Base-by-base conservation (phyloP, 2,329 filamentous ascomycete genomes). In the Leptographium procerum region DNA sequence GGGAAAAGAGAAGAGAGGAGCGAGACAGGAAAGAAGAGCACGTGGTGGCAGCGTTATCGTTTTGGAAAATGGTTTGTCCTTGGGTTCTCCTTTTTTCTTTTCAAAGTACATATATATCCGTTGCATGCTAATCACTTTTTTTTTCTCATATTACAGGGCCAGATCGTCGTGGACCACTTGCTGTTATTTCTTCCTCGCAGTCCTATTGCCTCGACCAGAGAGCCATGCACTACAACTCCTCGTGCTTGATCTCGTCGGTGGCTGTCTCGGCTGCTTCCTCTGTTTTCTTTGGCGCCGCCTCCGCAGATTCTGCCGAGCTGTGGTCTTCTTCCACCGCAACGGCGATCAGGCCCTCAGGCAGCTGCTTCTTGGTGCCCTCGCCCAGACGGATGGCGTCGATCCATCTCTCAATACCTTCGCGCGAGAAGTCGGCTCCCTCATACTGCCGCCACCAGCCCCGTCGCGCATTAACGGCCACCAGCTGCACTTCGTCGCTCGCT, bases 341-440 rank as follows among this genome's bases (percentile, higher is more conserved):
- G 57, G 72, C 70, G 19, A 75, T 68, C 50, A 89, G 66, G 2
- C 77, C 80, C 60, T 81, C 79, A 0, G 88, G 88, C 48, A 94
- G 70, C 73, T 85, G 88, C 66, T 84, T 79, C 78, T 92, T 96
- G 60, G 80, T 74, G 2, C 89, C 88, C 68, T 97, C 92, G 56
- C 91, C 89, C 77, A 99, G 80, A 43, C 90, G 85, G 62, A 97
- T 90, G n/a, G 83, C 80, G 67, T 99, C 94, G 60, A 99, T 83
- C 90, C 92, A 99, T 61, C 76, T 75, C 73, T 96, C 89, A 33
- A 99, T 75, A 29, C 79, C 81, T 57, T 80, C 76, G 28, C 77
- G 68, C 57, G 80, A 82, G 51, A 84, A 84, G 50, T 80, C 59
- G 4, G 43, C 57, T 8, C 80, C 83, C 53, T 82, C 74, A 69